A percentile compares a stretch with the other conserved stretches of the same genome.
These are phyloP conservation scores for Funneliformis caledonium DNA, from an alignment of 371 early-diverging fungal genomes.

Conservation along the genomic window DNA sequence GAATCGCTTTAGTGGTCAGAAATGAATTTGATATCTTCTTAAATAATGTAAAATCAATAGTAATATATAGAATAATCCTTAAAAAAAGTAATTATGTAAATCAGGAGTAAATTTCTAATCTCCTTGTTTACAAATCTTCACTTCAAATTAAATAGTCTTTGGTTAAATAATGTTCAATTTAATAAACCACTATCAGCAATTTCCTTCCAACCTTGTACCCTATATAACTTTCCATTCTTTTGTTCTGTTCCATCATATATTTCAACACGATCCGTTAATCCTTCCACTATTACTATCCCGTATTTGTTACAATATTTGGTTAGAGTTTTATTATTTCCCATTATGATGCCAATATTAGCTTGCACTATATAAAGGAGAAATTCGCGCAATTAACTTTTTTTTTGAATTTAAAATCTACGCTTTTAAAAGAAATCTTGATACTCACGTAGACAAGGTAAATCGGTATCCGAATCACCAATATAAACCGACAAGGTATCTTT, in stretches of 20 bases:
- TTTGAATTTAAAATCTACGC: neutral
- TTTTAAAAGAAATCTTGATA: neutral
- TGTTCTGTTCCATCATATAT: neutral
- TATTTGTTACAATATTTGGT: conserved; percentile 29
- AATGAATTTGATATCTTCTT: no score
- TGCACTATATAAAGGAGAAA: conserved; percentile 18
- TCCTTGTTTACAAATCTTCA: neutral
- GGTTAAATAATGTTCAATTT: neutral
- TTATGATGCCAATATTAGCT: conserved; percentile 39
- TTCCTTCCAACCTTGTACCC: conserved; percentile 35
- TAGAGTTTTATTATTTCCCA: conserved; percentile 40
- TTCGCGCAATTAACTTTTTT: neutral
- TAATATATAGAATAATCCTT: neutral
- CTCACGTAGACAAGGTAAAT: conserved; percentile 40
- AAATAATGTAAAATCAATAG: neutral
- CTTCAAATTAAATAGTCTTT: neutral
- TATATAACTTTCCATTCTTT: conserved; percentile 8
- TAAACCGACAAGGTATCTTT: conserved; percentile 28
- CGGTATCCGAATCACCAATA: conserved; percentile 41
- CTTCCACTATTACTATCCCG: conserved; percentile 35
- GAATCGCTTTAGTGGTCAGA: no score
- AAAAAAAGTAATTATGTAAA: no score
- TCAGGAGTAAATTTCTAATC: no score
- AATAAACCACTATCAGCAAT: conserved; percentile 34
- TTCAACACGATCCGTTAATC: neutral